phyloP scores from a whole-genome alignment of 176 grass and related monocot genomes.

The Leersia perrieri region DNA sequence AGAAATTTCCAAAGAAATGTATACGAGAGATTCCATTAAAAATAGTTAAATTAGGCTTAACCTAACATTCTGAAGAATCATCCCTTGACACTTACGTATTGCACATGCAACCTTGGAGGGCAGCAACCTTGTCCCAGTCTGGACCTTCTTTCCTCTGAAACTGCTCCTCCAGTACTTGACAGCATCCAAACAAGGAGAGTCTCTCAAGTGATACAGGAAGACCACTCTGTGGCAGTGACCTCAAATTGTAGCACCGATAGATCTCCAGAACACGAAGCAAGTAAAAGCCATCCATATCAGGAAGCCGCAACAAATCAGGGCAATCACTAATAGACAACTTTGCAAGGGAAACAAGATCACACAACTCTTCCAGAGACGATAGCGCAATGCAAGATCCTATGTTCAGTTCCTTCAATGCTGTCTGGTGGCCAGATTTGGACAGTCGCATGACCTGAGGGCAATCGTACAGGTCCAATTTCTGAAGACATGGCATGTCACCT shows the following conservation, averaged over 20 bases:
- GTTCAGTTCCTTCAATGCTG: not conserved
- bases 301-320: not conserved
- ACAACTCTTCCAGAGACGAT: not conserved
- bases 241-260: not conserved
- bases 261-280: not conserved
- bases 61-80: not conserved
- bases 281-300: slow-evolving; percentile 10
- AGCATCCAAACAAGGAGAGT: not conserved
- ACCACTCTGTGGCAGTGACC: slow-evolving; percentile 14
- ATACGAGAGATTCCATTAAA: not conserved
- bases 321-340: not conserved
- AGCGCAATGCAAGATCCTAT: not conserved
- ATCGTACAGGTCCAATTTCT: not conserved
- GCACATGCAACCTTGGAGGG: slow-evolving; percentile 14
- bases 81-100: too few species aligned
- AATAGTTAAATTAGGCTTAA: not conserved
- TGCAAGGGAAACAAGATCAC: slow-evolving; percentile 14
- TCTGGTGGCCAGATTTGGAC: not conserved
- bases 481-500: slow-evolving; percentile 5
- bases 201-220: slow-evolving; percentile 25
- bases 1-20: not conserved
- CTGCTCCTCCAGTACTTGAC: slow-evolving; percentile 10
- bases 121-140: slow-evolving; percentile 23
- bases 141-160: slow-evolving; percentile 23
- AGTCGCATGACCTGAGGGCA: slow-evolving; percentile 3